Evolutionary conservation across 257 asterid genomes (phyloP).

Genomic region (Nicotiana tabacum): DNA sequence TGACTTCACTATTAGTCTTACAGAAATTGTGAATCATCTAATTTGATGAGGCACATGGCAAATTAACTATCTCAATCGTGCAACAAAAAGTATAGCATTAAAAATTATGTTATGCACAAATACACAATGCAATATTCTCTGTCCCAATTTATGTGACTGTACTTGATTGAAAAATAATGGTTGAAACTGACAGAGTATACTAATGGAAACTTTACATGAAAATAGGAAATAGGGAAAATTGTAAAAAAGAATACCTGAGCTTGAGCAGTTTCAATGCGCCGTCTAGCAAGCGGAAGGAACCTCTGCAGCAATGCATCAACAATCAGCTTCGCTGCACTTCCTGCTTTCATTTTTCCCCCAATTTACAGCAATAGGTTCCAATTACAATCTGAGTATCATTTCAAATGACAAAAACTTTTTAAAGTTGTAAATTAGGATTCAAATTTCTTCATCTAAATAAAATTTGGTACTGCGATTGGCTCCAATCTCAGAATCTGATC

Average conservation of each 20-base stretch:
- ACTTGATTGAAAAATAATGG: background rate
- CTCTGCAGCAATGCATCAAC: slow-evolving; percentile 97
- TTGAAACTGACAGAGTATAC: background rate
- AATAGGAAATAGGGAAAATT: background rate
- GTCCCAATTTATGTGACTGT: background rate
- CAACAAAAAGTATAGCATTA: background rate
- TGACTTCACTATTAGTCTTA: background rate
- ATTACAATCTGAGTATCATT: background rate
- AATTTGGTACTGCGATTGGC: background rate
- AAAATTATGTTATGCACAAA: background rate
- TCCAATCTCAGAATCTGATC: background rate
- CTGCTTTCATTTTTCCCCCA: slow-evolving; percentile 65
- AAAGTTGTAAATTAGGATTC: background rate
- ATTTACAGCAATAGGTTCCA: background rate
- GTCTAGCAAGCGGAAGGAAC: slow-evolving; percentile 95
- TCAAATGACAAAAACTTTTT: background rate
- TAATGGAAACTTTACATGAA: background rate
- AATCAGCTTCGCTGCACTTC: slow-evolving; percentile 93
- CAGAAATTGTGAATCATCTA: background rate
- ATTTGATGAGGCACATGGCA: background rate
- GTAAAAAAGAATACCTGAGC: slow-evolving; percentile 58
- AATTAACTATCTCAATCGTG: background rate
- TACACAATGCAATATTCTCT: background rate
- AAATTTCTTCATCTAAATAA: background rate
- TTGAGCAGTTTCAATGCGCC: slow-evolving; percentile 99